Base-by-base conservation (phyloP, 306 rosid species). In the Trichosanthes truncata region DNA sequence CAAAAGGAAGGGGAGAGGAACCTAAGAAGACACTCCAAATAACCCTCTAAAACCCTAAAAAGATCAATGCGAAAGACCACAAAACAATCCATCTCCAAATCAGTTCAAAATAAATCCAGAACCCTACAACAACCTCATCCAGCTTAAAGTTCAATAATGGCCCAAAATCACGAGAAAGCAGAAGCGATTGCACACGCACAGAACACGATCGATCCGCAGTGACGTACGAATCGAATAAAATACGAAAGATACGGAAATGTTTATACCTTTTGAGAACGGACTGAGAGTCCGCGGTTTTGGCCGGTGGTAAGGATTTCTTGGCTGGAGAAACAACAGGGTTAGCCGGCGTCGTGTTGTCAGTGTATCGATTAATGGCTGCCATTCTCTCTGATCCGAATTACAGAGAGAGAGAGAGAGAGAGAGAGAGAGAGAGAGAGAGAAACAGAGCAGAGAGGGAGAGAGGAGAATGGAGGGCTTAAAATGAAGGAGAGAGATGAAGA, bases 191-290 rank as follows among this genome's bases (percentile, higher is more conserved):
- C 63, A 20, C 56, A 53, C 9, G 7, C 2, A 66, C 48, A 66
- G 17, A 38, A 40, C 45, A 10, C 31, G 75, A 10, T 68, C 55
- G 55, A 69, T 23, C 52, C 11, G 25, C 57, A 46, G 77, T 1
- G 14, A 45, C 15, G 23, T 21, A 68, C 18, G 18, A 40, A 68
- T 23, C 10, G 13, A 69, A 40, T 68, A 6, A 26, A 72, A 62
- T 11, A 6, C 21, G 69, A 29, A 25, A 25, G 60, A 73, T 6
- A 1, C 10, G 12, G 12, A 49, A 33, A 9, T 7, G 29, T 6
- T 49, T 15, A 11, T 53, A 93, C 97, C 98, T 88, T 77, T 84
- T 89, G 79, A 90, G 97, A 88, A 92, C 97, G 65, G 98, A 89
- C 18, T 94, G 98, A 80, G 96, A 89, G 21, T 93, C 96, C 35